Evolutionary conservation across 208 protist species (phyloP).

Genomic region (Crithidia acanthocephali): DNA sequence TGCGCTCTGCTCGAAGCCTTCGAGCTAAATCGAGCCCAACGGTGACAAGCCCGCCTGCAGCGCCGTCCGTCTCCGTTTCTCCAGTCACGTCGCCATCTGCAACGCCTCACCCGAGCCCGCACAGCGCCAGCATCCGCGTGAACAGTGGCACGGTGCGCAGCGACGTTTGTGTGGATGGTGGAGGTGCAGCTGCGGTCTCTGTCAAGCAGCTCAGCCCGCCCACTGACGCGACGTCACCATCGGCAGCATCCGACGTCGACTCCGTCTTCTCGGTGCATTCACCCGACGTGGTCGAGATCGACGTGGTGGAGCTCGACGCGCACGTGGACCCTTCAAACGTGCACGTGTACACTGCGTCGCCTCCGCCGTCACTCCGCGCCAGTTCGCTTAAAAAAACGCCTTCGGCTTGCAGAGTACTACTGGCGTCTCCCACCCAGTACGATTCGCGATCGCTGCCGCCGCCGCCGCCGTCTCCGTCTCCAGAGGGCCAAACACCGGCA

Average conservation of each 20-base stretch:
- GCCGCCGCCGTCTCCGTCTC: background rate
- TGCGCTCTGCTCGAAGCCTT: background rate
- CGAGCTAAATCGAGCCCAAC: background rate
- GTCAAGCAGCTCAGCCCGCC: too few species aligned
- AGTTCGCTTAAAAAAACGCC: background rate
- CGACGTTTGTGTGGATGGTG: too few species aligned
- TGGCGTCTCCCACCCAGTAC: background rate
- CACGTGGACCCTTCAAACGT: background rate
- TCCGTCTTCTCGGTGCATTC: slow-evolving; percentile 3
- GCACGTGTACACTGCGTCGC: too few species aligned
- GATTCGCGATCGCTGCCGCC: background rate
- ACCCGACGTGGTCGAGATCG: background rate
- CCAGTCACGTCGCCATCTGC: background rate
- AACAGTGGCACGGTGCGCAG: too few species aligned
- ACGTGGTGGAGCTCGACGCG: background rate
- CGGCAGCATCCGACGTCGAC: background rate
- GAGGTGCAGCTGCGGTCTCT: too few species aligned
- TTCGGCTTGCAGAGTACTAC: background rate
- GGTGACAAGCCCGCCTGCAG: background rate
- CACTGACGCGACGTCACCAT: background rate
- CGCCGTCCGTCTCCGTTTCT: slow-evolving; percentile 11
- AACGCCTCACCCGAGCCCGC: background rate
- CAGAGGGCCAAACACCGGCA: background rate
- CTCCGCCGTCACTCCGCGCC: background rate
- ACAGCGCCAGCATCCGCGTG: background rate